phyloP scores from a whole-genome alignment of 1,284 basidiomycete species.

The Meripilus lineatus region DNA sequence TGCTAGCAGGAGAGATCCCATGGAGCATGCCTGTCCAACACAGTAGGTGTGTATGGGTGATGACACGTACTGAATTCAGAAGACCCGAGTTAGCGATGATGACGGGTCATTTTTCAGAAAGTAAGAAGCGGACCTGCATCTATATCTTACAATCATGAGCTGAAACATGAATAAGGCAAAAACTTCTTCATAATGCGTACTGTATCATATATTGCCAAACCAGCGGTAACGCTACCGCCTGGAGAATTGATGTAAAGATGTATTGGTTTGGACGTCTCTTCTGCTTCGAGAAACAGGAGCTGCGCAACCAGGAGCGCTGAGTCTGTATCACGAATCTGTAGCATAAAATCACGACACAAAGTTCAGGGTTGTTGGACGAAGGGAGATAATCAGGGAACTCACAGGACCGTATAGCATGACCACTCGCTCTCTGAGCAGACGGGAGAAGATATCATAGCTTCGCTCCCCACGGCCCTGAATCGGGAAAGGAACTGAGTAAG shows the following conservation, averaged over 20 bases:
- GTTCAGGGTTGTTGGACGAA: slow-evolving; percentile 11
- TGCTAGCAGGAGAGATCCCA: slow-evolving; percentile 87
- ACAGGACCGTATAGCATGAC: slow-evolving; percentile 94
- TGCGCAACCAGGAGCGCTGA: slow-evolving; percentile 86
- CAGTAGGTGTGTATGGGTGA: slow-evolving; percentile 94
- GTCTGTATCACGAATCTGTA: slow-evolving; percentile 79
- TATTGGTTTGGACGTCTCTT: slow-evolving; percentile 87
- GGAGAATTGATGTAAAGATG: slow-evolving; percentile 94
- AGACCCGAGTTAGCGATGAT: not conserved
- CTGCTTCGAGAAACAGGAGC: slow-evolving; percentile 89
- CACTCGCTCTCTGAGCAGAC: slow-evolving; percentile 84
- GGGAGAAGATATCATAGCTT: slow-evolving; percentile 93
- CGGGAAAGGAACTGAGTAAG: slow-evolving; percentile 1
- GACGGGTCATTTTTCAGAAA: not conserved
- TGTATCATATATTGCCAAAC: slow-evolving; percentile 93
- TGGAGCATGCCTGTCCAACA: slow-evolving; percentile 87
- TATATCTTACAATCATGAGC: slow-evolving; percentile 30
- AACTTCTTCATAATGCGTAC: no score
- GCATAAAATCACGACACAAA: slow-evolving; percentile 8
- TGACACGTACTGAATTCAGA: slow-evolving; percentile 70
- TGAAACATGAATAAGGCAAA: not conserved
- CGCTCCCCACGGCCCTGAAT: slow-evolving; percentile 83
- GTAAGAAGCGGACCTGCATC: slow-evolving; percentile 61
- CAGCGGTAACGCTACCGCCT: slow-evolving; percentile 90
- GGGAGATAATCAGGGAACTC: slow-evolving; percentile 25